A percentile compares a stretch with the other conserved stretches of the same genome.
Evolutionary conservation across 441 rosid species (phyloP).

Genomic region (Erodium trifolium): DNA sequence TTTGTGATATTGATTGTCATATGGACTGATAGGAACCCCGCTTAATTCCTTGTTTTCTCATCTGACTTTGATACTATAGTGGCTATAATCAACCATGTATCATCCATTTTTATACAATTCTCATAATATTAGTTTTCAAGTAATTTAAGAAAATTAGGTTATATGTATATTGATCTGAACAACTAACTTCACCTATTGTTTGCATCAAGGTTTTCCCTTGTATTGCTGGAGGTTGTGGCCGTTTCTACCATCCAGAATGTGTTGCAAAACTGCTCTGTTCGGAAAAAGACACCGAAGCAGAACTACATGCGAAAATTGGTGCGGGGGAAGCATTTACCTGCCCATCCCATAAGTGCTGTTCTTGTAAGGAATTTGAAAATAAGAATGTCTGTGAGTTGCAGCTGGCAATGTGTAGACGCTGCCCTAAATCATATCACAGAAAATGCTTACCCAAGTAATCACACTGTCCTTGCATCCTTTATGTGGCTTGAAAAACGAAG

Average conservation of each 20-base stretch:
- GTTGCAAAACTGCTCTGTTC: conserved; percentile 50
- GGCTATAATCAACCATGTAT: neutral
- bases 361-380: conserved; percentile 62
- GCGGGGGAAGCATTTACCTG: conserved; percentile 65
- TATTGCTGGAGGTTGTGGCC: conserved; percentile 77
- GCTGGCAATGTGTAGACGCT: conserved; percentile 86
- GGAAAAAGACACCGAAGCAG: conserved; percentile 47
- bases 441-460: conserved; percentile 84
- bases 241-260: conserved; percentile 80
- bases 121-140: conserved; percentile 3
- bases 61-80: neutral
- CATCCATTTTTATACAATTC: neutral
- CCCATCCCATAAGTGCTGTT: conserved; percentile 74
- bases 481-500: neutral
- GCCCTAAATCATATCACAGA: conserved; percentile 83
- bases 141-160: neutral
- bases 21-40: neutral
- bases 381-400: conserved; percentile 55
- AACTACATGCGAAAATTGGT: conserved; percentile 42
- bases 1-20: neutral
- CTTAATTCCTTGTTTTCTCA: neutral
- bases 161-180: neutral
- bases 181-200: conserved; percentile 6
- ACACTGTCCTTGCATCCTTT: neutral
- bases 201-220: conserved; percentile 67